Evolutionary conservation across 768 basidiomycete genomes (phyloP).

Genomic region (Boletus tomentosulus): DNA sequence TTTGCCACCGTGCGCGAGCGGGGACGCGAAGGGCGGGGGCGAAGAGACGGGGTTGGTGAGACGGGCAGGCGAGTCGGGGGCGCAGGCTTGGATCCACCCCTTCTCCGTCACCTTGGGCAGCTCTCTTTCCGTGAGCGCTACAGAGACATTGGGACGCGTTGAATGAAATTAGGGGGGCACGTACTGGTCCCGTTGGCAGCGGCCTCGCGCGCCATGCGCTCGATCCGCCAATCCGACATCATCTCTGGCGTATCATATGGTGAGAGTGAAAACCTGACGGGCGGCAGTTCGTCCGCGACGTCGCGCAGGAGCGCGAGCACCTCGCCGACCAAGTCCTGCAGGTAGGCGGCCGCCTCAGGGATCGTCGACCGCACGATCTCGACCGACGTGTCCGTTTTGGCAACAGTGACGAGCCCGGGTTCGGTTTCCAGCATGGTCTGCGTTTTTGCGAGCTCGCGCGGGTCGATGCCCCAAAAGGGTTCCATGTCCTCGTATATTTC

Average conservation of each 20-base stretch:
- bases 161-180: not conserved
- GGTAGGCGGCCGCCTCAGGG: not conserved
- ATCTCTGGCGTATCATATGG: conserved; percentile 29
- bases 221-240: conserved; percentile 24
- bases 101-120: conserved; percentile 32
- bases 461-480: conserved; percentile 36
- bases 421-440: conserved; percentile 22
- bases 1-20: conserved; percentile 1
- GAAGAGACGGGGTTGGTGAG: conserved; percentile 23
- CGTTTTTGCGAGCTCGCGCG: conserved; percentile 17
- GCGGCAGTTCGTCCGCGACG: conserved; percentile 28
- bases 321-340: conserved; percentile 3
- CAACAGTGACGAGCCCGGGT: conserved; percentile 17
- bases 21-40: not conserved
- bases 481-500: conserved; percentile 38
- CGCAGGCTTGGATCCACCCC: conserved; percentile 23
- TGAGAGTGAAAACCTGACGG: conserved; percentile 29
- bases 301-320: conserved; percentile 25
- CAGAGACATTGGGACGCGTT: too few species aligned
- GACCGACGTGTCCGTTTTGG: conserved; percentile 18
- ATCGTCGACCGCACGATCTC: conserved; percentile 16
- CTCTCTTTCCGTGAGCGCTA: conserved; percentile 27
- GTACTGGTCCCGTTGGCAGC: conserved; percentile 27
- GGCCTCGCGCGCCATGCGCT: conserved; percentile 22
- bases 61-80: conserved; percentile 23